Percentiles rank a stretch among this genome's conserved stretches.
Conservation (phyloP, 192 early-diverging fungal species). For the Cetraspora pellucida region DNA sequence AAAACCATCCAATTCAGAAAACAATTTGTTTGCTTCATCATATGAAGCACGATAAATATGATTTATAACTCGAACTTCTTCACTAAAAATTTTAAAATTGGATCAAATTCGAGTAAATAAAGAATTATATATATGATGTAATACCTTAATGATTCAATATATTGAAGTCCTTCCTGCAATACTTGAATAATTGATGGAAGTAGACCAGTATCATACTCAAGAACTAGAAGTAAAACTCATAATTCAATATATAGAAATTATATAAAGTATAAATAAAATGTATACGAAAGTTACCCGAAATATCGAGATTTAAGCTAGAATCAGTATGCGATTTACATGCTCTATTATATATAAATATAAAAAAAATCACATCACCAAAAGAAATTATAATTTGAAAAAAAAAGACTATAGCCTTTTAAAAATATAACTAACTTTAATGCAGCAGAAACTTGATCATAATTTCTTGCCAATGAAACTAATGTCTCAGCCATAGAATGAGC, state of each 20-base stretch:
- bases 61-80: conserved; percentile 29
- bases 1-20: conserved; percentile 28
- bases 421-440: conserved; percentile 42
- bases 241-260: background rate
- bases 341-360: conserved; percentile 7
- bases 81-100: conserved; percentile 4
- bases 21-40: conserved; percentile 26
- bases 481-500: conserved; percentile 48
- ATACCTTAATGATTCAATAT: conserved; percentile 33
- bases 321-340: conserved; percentile 26
- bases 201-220: conserved; percentile 24
- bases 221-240: conserved; percentile 3
- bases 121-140: background rate
- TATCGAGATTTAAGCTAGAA: conserved; percentile 1
- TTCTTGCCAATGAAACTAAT: conserved; percentile 45
- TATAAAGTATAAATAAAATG: background rate
- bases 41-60: conserved; percentile 31
- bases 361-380: background rate
- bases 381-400: background rate
- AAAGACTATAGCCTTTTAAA: background rate
- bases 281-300: conserved; percentile 13
- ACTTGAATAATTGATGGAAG: conserved; percentile 31
- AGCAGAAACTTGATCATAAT: conserved; percentile 50
- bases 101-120: too few species aligned
- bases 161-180: conserved; percentile 31